These are phyloP conservation scores for Fusarium hostae DNA, from an alignment of 2,329 filamentous ascomycete species.

Conservation along the genomic window DNA sequence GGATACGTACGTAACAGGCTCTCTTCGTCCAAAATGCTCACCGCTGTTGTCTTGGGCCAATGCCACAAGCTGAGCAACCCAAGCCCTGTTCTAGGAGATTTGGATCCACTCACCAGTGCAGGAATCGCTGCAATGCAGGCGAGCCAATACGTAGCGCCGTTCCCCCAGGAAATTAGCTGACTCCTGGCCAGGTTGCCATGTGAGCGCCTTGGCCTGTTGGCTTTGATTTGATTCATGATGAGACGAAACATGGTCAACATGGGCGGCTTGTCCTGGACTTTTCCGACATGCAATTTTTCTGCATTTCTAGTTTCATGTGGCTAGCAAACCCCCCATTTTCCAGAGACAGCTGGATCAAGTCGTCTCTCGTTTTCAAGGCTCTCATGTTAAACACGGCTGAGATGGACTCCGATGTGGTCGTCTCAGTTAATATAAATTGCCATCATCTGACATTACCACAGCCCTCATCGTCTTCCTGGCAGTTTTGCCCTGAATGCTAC, in stretches of 20 bases:
- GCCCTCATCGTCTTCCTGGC: background rate
- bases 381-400: background rate
- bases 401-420: background rate
- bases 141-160: slow-evolving; percentile 38
- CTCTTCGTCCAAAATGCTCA: slow-evolving; percentile 30
- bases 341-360: background rate
- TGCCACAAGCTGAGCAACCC: slow-evolving; percentile 33
- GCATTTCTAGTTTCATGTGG: slow-evolving; percentile 13
- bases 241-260: slow-evolving; percentile 32
- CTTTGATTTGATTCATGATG: slow-evolving; percentile 9
- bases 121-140: slow-evolving; percentile 28
- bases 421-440: background rate
- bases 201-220: slow-evolving; percentile 20
- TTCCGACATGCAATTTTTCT: slow-evolving; percentile 8
- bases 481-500: background rate
- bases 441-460: background rate
- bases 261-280: background rate
- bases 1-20: slow-evolving; percentile 33
- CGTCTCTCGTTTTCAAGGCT: background rate
- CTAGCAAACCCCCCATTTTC: background rate
- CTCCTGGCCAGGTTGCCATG: slow-evolving; percentile 38
- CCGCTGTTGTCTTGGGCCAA: slow-evolving; percentile 40
- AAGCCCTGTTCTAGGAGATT: slow-evolving; percentile 42
- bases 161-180: slow-evolving; percentile 43
- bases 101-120: slow-evolving; percentile 37